Base-by-base conservation (phyloP, 148 eudicot species). In the Silene conica region DNA sequence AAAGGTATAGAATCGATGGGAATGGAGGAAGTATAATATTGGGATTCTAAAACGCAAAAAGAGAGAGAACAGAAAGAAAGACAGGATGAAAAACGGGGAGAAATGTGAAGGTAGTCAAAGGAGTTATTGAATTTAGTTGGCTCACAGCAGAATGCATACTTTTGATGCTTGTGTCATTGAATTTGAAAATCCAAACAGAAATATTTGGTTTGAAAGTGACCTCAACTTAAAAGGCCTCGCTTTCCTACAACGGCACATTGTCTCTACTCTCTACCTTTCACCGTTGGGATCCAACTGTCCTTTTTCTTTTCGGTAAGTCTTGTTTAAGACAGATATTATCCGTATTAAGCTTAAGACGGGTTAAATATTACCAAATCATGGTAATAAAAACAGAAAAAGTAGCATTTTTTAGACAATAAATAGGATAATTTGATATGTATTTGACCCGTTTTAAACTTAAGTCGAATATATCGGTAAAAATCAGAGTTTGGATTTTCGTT, bases 111-210 rank as follows among this genome's bases (percentile, higher is more conserved):
- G 9, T 62, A 18, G 38, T 62, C 34, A 63, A 26, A 63, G 43
- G 20, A 5, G 28, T 8, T 14, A 7, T 63, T 13, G 14, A 14
- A 13, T 5, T 68, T 31, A 68, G 19, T 46, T 68, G 6, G 56
- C 57, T 68, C 8, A 68, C 10, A 31, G 69, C 69, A 65, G 41
- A 65, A 26, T 25, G 20, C 6, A 56, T 15, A 59, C 26, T 59
- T 58, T 19, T 10, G 52, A 48, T 48, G 83, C 85, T 0, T 8
- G 86, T 76, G 87, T 76, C 88, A 78, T 73, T 74, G 66, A 78
- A 86, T 81, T 86, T 88, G 77, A 86, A 86, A 80, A 84, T 74
- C 75, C 76, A 83, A 31, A 83, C 85, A 81, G 78, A 77, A 48
- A 74, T 38, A 59, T 63, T 45, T 71, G 82, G 54, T 80, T 74